These are phyloP conservation scores for Climacium dendroides DNA, from an alignment of 225 moss, liverwort and hornwort species.

Conservation along the genomic window DNA sequence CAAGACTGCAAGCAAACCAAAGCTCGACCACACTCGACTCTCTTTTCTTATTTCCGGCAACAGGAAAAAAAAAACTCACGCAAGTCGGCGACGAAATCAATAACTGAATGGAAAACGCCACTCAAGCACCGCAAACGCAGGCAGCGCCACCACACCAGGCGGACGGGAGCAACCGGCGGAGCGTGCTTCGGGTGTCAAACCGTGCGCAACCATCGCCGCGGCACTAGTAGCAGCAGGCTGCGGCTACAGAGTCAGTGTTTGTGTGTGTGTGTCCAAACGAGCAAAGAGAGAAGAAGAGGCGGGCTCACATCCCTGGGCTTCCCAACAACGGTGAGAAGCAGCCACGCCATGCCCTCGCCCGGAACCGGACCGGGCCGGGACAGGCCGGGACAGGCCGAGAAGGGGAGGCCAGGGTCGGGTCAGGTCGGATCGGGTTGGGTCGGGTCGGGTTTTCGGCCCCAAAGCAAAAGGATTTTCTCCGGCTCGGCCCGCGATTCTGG, in stretches of 20 bases:
- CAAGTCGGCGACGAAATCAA: neutral
- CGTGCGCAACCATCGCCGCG: neutral
- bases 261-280: neutral
- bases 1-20: neutral
- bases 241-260: neutral
- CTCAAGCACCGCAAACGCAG: neutral
- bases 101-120: neutral
- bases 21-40: neutral
- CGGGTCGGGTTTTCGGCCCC: neutral
- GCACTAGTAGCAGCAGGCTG: neutral
- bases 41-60: neutral
- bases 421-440: neutral
- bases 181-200: neutral
- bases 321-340: constrained; percentile 32
- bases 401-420: neutral
- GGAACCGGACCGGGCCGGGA: neutral
- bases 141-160: neutral
- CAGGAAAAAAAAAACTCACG: neutral
- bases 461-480: neutral
- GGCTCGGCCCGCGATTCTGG: neutral
- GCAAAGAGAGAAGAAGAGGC: constrained; percentile 8
- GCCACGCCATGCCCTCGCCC: constrained; percentile 18
- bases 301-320: neutral
- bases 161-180: neutral
- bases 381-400: neutral